Conservation (phyloP, 192 early-diverging fungal species). For the Linnemannia schmuckeri region DNA sequence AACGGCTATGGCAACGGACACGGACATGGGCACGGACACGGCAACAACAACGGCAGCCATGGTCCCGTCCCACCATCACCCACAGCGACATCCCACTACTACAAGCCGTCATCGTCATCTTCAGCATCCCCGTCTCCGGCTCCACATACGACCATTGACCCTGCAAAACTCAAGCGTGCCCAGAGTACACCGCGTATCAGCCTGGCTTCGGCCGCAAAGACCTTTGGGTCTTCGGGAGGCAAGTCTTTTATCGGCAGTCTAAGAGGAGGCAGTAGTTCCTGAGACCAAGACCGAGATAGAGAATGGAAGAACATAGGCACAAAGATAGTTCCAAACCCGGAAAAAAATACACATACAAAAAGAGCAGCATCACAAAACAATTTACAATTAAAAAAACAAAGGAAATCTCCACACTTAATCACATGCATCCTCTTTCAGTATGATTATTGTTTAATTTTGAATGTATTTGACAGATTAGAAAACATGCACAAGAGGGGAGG, state of each 20-base stretch:
- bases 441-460: background rate
- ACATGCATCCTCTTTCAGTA: no score
- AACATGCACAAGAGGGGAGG: background rate
- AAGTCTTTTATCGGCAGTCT: conserved; percentile 52
- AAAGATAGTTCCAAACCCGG: no score
- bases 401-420: no score
- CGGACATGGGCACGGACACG: no score
- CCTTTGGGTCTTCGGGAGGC: conserved; percentile 40
- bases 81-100: background rate
- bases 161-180: conserved; percentile 47
- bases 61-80: conserved; percentile 1
- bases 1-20: background rate
- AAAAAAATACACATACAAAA: no score
- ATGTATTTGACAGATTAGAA: background rate
- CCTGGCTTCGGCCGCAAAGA: conserved; percentile 46
- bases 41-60: background rate
- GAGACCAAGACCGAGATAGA: background rate
- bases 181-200: conserved; percentile 49
- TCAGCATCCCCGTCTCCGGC: conserved; percentile 12
- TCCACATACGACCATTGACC: conserved; percentile 46
- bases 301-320: no score
- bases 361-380: no score
- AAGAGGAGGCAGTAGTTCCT: conserved; percentile 30
- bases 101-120: background rate
- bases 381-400: no score